Evolutionary conservation across 164 flowering plant species (phyloP).

Genomic region (Macadamia integrifolia): DNA sequence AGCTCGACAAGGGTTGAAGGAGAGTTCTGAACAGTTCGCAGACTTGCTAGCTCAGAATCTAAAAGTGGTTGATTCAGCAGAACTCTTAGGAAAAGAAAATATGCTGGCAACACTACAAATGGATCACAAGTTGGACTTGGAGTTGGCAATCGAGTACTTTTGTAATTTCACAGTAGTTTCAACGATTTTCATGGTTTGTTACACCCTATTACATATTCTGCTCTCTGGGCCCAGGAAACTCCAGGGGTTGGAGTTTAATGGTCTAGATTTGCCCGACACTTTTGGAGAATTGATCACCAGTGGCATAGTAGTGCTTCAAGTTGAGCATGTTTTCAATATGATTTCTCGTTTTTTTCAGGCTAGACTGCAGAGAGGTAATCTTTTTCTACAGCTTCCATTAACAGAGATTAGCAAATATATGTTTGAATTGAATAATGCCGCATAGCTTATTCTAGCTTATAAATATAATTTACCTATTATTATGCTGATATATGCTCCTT

Average conservation of each 20-base stretch:
- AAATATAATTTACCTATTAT: background rate
- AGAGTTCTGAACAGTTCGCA: conserved; percentile 60
- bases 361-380: conserved; percentile 51
- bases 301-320: conserved; percentile 48
- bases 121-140: conserved; percentile 58
- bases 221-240: conserved; percentile 30
- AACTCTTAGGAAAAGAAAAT: conserved; percentile 39
- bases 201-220: conserved; percentile 57
- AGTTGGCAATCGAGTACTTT: conserved; percentile 47
- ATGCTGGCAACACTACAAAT: conserved; percentile 40
- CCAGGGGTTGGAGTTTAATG: conserved; percentile 59
- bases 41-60: conserved; percentile 41
- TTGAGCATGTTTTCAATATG: conserved; percentile 53
- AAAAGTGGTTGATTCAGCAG: conserved; percentile 28
- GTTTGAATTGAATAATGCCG: background rate
- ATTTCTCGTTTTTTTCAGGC: conserved; percentile 69
- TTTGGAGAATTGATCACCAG: conserved; percentile 62
- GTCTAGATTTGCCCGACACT: conserved; percentile 80
- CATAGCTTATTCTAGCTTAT: background rate
- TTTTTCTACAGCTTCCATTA: background rate
- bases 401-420: background rate
- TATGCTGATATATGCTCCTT: background rate
- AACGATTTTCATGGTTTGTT: conserved; percentile 40
- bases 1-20: conserved; percentile 61
- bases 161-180: conserved; percentile 59